These are phyloP conservation scores for Colletotrichum karsti DNA, from an alignment of 2,329 filamentous ascomycete genomes.

Conservation along the genomic window DNA sequence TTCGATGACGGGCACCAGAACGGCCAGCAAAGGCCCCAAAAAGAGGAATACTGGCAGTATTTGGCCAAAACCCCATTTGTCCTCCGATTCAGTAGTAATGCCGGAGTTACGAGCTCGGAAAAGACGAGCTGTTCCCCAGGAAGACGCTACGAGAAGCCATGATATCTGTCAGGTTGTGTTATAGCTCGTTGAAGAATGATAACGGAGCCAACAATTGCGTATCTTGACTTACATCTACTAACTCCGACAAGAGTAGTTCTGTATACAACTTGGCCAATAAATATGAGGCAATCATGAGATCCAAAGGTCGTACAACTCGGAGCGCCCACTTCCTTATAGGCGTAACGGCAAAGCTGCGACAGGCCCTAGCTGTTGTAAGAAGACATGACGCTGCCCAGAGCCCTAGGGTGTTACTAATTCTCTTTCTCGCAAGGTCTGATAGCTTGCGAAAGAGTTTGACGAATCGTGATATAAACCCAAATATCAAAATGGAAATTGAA, in stretches of 20 bases:
- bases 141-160: too few relatives aligned
- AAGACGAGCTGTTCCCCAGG: too few relatives aligned
- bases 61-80: too few relatives aligned
- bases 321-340: background rate
- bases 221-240: background rate
- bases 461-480: background rate
- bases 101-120: too few relatives aligned
- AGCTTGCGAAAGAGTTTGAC: background rate
- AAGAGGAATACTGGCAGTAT: too few relatives aligned
- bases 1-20: too few relatives aligned
- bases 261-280: background rate
- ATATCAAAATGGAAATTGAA: background rate
- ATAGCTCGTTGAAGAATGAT: too few relatives aligned
- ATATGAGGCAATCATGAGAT: background rate
- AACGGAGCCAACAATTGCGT: too few relatives aligned
- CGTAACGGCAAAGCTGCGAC: background rate
- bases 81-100: too few relatives aligned
- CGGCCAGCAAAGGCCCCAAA: too few relatives aligned
- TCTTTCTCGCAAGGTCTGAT: background rate
- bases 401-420: background rate
- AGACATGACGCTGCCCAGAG: background rate
- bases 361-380: background rate
- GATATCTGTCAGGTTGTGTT: too few relatives aligned
- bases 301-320: background rate
- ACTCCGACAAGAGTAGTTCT: background rate